Base-by-base conservation (phyloP, 2,329 filamentous ascomycete species). In the Neonectria sp. region DNA sequence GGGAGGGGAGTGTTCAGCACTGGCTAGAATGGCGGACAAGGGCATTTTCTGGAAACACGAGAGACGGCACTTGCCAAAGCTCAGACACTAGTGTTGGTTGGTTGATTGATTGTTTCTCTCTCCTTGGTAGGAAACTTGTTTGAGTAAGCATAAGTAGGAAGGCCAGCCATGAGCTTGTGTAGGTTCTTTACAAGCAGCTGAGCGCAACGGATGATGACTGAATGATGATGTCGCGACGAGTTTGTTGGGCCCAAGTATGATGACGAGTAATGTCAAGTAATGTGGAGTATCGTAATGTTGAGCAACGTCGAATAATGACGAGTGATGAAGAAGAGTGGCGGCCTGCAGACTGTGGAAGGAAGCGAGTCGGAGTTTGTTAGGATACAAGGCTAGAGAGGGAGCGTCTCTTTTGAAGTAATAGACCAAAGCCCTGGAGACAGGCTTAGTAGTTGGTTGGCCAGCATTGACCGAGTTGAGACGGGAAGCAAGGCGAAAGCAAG, bases 171-270 rank as follows among this genome's bases (percentile, higher is more conserved):
- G 55, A 37, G 68, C 71, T 71, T 74, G 71, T 72, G 35, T 45
- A 73, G 73, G 73, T 76, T 73, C 67, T 69, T 66, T 67, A 66
- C 69, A 69, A 73, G 73, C 69, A 70, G 70, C 62, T 73, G 71
- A 68, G 66, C 66, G 72, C 68, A 75, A 73, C 70, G 74, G 62
- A 75, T 75, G 74, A 76, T 74, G 74, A 76, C 72, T 76, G 71
- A 75, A 76, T 75, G 74, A 76, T 74, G 70, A 76, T 76, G 73
- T 68, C 67, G 70, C 68, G 73, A 76, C 69, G 74, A 75, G 68
- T 70, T 66, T 72, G 66, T 63, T 69, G 68, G 70, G n/a, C 49
- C 63, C 55, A 59, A 56, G 52, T 60, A 61, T 63, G 37, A 51
- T 55, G 63, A 66, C 57, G 57, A 63, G 55, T 21, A 69, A 55